Conservation (phyloP, 768 basidiomycete species). For the Termitomyces sp. region DNA sequence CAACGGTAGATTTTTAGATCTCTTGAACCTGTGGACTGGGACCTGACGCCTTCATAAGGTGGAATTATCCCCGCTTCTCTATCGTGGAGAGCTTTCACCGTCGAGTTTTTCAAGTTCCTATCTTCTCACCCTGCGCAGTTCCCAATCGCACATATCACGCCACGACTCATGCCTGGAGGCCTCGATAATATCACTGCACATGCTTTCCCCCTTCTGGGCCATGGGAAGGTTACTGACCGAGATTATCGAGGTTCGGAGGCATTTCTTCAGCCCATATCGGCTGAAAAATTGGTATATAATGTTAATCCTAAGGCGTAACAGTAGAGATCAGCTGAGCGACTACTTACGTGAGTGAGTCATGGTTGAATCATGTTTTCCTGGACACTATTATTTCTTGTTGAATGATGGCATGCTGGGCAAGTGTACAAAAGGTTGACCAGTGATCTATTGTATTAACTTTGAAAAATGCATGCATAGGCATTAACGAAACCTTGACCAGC, state of each 20-base stretch:
- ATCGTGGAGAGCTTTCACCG: conserved; percentile 22
- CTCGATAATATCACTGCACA: conserved; percentile 20
- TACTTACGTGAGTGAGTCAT: too few species aligned
- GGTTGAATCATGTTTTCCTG: too few species aligned
- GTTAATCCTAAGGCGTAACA: neutral
- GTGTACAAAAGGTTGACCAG: neutral
- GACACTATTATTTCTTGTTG: too few species aligned
- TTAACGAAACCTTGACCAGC: neutral
- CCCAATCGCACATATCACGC: conserved; percentile 20
- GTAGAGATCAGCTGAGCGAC: neutral
- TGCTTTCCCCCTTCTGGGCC: conserved; percentile 23
- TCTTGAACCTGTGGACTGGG: neutral
- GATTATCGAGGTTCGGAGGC: conserved; percentile 2
- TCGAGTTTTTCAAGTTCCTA: conserved; percentile 25
- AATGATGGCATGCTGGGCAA: neutral
- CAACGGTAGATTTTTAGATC: conserved; percentile 15
- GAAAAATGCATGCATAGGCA: neutral
- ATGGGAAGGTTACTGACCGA: conserved; percentile 22
- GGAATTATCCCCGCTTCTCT: conserved; percentile 17
- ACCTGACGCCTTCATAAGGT: conserved; percentile 7
- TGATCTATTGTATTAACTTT: too few species aligned
- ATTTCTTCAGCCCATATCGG: conserved; percentile 24
- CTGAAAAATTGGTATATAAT: conserved; percentile 25
- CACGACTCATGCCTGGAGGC: conserved; percentile 28
- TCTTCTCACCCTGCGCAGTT: conserved; percentile 17